Base-by-base conservation (phyloP, 2,329 filamentous ascomycete species). In the Coniochaeta hoffmannii region DNA sequence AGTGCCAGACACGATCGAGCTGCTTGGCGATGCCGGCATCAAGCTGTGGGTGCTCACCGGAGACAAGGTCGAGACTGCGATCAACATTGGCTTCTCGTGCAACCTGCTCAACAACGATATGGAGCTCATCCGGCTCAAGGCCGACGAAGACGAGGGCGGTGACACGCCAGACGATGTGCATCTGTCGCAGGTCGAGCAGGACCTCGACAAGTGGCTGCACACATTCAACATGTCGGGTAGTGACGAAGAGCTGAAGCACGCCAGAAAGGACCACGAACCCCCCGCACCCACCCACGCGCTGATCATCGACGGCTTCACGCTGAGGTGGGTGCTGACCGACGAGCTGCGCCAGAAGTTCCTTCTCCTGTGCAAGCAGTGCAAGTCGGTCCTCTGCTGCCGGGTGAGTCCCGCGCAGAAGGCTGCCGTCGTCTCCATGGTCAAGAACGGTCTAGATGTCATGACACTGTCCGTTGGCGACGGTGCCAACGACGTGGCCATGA, bases 31-130 rank as follows among this genome's bases (percentile, higher is more conserved):
- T 65, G 94, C 94, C 54, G 95, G 95, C 69, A 97, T 99, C 72
- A 99, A 99, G 73, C 82, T 99, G 8, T 99, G 94, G 94, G 94
- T 99, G 54, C 76, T 99, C 61, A 99, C 94, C 15, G 94, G 95
- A 60, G 94, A 99, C 78, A 99, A 97, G 73, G 93, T 97, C 31
- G 94, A 99, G 73, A 99, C 94, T 24, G 94, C 95, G 56, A 99
- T 99, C 83, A 99, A 99, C 74, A 99, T 99, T 67, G 94, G 94
- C 2, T 99, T 97, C 73, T 99, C 95, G 11, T 99, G 95, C 76
- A 99, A 99, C 64, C 79, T 99, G 31, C 82, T 99, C 55, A 91
- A 93, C 72, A 99, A 97, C 70, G 90, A 96, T 62, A 97, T 99
- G 94, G 94, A 99, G 63, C 76, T 99, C 59, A 89, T 99, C 60